Evolutionary conservation across 129 eudicot species (phyloP).

Genomic region (Arctium lappa): DNA sequence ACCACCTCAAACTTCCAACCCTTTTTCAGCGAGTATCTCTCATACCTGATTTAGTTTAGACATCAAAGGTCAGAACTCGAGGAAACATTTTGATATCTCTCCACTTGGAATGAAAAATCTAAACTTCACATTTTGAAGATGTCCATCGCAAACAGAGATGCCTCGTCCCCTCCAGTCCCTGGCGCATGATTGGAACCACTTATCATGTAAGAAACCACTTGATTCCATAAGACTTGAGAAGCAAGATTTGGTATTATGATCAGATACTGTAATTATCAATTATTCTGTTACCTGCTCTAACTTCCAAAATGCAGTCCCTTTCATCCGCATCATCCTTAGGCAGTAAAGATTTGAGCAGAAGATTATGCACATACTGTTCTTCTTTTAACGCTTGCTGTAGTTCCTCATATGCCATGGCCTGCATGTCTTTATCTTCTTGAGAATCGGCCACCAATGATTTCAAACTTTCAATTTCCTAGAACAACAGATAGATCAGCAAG

Average conservation of each 20-base stretch:
- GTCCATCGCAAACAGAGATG: conserved; percentile 95
- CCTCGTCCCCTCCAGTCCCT: conserved; percentile 99
- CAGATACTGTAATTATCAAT: not conserved
- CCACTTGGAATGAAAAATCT: not conserved
- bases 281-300: conserved; percentile 71
- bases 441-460: conserved; percentile 52
- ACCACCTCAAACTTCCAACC: conserved; percentile 98
- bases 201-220: not conserved
- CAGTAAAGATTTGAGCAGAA: conserved; percentile 64
- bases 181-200: conserved; percentile 13
- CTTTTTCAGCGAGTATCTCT: conserved; percentile 69
- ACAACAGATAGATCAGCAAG: not conserved
- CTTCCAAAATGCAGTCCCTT: conserved; percentile 92
- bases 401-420: conserved; percentile 77
- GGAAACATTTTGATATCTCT: not conserved
- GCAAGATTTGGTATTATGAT: not conserved
- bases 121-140: conserved; percentile 76
- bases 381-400: conserved; percentile 61
- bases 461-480: conserved; percentile 71
- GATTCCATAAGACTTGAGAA: not conserved
- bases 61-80: conserved; percentile 13
- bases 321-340: conserved; percentile 99
- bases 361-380: conserved; percentile 57
- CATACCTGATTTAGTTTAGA: conserved; percentile 57
- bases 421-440: conserved; percentile 80